Evolutionary conservation across 306 rosid genomes (phyloP).

Genomic region (Cicer yamashitae): DNA sequence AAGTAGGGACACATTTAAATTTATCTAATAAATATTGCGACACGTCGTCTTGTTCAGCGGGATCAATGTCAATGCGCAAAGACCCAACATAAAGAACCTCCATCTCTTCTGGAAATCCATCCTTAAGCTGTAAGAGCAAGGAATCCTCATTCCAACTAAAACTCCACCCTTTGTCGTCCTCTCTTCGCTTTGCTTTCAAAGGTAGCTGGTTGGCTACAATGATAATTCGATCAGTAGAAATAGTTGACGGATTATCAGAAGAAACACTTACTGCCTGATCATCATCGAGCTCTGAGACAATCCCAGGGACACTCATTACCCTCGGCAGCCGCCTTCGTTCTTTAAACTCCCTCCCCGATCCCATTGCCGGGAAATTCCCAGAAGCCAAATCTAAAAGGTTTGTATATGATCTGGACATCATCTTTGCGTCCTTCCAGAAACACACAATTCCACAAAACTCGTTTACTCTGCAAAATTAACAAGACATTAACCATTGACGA

Average conservation of each 20-base stretch:
- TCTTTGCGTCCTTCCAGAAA: slow-evolving; percentile 48
- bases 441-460: slow-evolving; percentile 45
- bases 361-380: slow-evolving; percentile 75
- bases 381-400: slow-evolving; percentile 87
- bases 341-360: slow-evolving; percentile 41
- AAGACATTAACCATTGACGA: slow-evolving; percentile 22
- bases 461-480: slow-evolving; percentile 42
- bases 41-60: slow-evolving; percentile 70
- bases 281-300: slow-evolving; percentile 67
- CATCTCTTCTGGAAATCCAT: slow-evolving; percentile 77
- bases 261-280: slow-evolving; percentile 68
- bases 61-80: slow-evolving; percentile 65
- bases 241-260: slow-evolving; percentile 68
- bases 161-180: slow-evolving; percentile 69
- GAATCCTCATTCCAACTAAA: slow-evolving; percentile 87
- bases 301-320: slow-evolving; percentile 73
- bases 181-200: slow-evolving; percentile 65
- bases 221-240: slow-evolving; percentile 66
- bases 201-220: slow-evolving; percentile 88
- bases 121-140: slow-evolving; percentile 77
- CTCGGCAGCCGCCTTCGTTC: slow-evolving; percentile 65
- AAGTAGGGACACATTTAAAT: slow-evolving; percentile 77
- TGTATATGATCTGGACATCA: slow-evolving; percentile 80
- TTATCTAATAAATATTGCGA: slow-evolving; percentile 67
- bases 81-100: slow-evolving; percentile 81